phyloP scores from a whole-genome alignment of 139 green algal genomes.

The Closterium sp. region DNA sequence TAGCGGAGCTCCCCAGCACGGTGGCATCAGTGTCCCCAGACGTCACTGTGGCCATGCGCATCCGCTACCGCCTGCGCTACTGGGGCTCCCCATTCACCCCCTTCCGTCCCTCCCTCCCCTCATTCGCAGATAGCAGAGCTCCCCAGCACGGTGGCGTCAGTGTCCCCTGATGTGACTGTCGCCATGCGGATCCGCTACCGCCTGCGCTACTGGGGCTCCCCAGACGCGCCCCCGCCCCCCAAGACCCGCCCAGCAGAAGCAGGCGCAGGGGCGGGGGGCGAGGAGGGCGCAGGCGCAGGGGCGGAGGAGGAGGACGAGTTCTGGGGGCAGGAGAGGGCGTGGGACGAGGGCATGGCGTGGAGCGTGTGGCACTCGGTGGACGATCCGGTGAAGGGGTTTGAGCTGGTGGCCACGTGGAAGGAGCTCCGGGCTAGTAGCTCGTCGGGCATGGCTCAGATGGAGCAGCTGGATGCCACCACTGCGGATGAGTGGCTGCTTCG shows the following conservation, averaged over 20 bases:
- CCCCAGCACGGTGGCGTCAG: background rate
- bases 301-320: slow-evolving; percentile 11
- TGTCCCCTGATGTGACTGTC: background rate
- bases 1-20: background rate
- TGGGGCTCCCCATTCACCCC: background rate
- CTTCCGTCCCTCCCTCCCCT: background rate
- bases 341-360: slow-evolving; percentile 23
- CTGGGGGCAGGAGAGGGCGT: background rate
- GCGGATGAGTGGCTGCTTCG: slow-evolving; percentile 26
- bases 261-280: background rate
- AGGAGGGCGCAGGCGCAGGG: background rate
- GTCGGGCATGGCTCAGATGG: slow-evolving; percentile 24
- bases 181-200: slow-evolving; percentile 14
- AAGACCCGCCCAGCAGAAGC: background rate
- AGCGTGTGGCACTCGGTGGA: slow-evolving; percentile 25
- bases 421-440: slow-evolving; percentile 18
- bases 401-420: slow-evolving; percentile 28
- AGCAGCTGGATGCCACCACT: slow-evolving; percentile 11
- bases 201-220: background rate
- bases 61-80: background rate
- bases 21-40: background rate
- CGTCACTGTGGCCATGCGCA: background rate
- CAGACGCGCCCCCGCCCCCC: background rate
- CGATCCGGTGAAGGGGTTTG: slow-evolving; percentile 26
- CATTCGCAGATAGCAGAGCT: background rate